These are phyloP conservation scores for Neocatenulostroma microsporum DNA, from an alignment of 2,329 filamentous ascomycete species.

Conservation along the genomic window DNA sequence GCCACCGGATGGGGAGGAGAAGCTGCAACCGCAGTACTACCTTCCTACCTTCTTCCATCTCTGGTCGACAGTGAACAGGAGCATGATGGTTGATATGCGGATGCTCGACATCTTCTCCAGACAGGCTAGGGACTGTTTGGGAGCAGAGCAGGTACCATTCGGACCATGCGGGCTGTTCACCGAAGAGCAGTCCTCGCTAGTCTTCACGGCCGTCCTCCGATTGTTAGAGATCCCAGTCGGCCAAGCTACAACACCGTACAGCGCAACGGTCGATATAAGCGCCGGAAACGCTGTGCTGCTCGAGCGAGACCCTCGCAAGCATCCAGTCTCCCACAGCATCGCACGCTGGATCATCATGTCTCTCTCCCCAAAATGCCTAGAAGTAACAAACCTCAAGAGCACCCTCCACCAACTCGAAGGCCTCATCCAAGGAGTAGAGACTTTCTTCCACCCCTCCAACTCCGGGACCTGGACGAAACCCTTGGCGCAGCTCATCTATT, in stretches of 20 bases:
- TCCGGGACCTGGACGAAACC: slow-evolving; percentile 86
- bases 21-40: slow-evolving; percentile 81
- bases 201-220: slow-evolving; percentile 85
- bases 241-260: slow-evolving; percentile 89
- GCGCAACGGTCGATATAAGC: slow-evolving; percentile 66
- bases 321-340: slow-evolving; percentile 84
- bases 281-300: slow-evolving; percentile 78
- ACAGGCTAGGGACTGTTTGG: slow-evolving; percentile 73
- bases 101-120: slow-evolving; percentile 87
- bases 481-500: slow-evolving; percentile 82
- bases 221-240: slow-evolving; percentile 93
- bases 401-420: slow-evolving; percentile 80
- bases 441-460: slow-evolving; percentile 98
- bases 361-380: slow-evolving; percentile 72
- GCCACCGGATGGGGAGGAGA: slow-evolving; percentile 59
- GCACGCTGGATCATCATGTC: slow-evolving; percentile 91
- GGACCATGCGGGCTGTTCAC: slow-evolving; percentile 86
- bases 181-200: slow-evolving; percentile 78
- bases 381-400: slow-evolving; percentile 58
- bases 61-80: slow-evolving; percentile 88
- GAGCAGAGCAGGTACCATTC: slow-evolving; percentile 68
- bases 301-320: slow-evolving; percentile 88
- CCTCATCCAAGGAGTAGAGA: slow-evolving; percentile 89
- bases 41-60: slow-evolving; percentile 92
- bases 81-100: slow-evolving; percentile 75